Base-by-base conservation (phyloP, 768 basidiomycete genomes). In the Tephrocybe sp. region DNA sequence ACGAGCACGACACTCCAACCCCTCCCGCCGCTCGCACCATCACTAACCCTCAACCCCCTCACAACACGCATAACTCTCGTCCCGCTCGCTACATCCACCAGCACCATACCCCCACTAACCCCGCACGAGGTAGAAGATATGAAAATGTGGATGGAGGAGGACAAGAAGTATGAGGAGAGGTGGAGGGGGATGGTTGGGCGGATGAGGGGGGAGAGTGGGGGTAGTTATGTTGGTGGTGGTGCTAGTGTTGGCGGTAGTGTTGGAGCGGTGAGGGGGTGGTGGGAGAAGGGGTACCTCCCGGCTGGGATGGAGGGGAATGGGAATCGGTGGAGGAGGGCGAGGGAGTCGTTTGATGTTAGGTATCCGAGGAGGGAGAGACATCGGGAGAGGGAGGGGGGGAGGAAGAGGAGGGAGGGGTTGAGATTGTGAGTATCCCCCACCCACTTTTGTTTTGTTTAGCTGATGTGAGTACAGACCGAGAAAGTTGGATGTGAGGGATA, bases 401-500 rank as follows among this genome's bases (percentile, higher is more conserved):
- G 71, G 55, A 63, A 65, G 38, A 57, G 45, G 31, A 45, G 55
- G 24, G 52, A 57, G 25, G 55, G 55, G 13, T 21, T 57, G 13
- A 50, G 46, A 39, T 88, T 87, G 88, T 94, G 61, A 72, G 89
- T 39, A n/a, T n/a, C n/a, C n/a, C n/a, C n/a, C n/a, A n/a, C n/a
- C n/a, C 1, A 13, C 12, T 36, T 40, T 45, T 24, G 16, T 56
- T 53, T 57, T 29, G 39, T 31, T n/a, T 42, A 19, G 52, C 40
- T 47, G 47, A 39, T 25, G 27, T 25, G 5, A n/a, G 5, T 29
- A 12, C 46, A 87, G 86, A 52, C 89, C 90, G 11, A 71, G 83
- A 47, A 81, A 76, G 56, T 59, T 89, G 19, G 68, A 74, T 7
- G 59, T 71, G 5, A 76, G 80, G 45, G 76, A 84, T 27, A 79